phyloP scores from a whole-genome alignment of 805 yeast species.

The Metschnikowia aberdeeniae region DNA sequence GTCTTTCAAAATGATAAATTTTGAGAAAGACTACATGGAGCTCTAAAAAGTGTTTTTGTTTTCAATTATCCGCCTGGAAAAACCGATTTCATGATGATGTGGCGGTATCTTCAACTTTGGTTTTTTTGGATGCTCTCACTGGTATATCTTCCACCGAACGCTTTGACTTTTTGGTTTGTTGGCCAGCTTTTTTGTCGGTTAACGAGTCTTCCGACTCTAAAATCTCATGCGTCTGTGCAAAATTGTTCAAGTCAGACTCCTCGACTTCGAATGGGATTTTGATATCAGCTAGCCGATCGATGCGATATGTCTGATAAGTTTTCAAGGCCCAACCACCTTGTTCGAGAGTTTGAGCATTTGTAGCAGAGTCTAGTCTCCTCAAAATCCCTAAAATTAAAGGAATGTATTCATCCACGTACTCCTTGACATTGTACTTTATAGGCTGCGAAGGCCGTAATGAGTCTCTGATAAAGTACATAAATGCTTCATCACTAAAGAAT shows the following conservation, averaged over 20 bases:
- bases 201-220: not conserved
- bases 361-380: not conserved
- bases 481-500: slow-evolving; percentile 49
- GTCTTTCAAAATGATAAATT: slow-evolving; percentile 34
- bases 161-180: not conserved
- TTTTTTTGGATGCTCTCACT: not conserved
- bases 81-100: not conserved
- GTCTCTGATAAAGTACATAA: slow-evolving; percentile 30
- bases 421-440: slow-evolving; percentile 41
- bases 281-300: slow-evolving; percentile 24
- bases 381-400: slow-evolving; percentile 10
- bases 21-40: slow-evolving; percentile 33
- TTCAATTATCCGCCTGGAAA: not conserved
- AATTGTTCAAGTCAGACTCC: slow-evolving; percentile 9
- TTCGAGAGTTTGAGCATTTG: slow-evolving; percentile 20
- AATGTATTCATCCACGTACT: slow-evolving; percentile 36
- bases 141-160: not conserved
- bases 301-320: slow-evolving; percentile 23
- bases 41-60: not conserved
- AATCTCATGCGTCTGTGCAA: not conserved
- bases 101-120: not conserved
- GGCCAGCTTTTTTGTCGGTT: not conserved
- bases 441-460: slow-evolving; percentile 21
- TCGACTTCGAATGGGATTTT: slow-evolving; percentile 19
- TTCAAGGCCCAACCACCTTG: slow-evolving; percentile 39